phyloP scores from a whole-genome alignment of 73 alveolate genomes.

The Blepharisma japonicum region DNA sequence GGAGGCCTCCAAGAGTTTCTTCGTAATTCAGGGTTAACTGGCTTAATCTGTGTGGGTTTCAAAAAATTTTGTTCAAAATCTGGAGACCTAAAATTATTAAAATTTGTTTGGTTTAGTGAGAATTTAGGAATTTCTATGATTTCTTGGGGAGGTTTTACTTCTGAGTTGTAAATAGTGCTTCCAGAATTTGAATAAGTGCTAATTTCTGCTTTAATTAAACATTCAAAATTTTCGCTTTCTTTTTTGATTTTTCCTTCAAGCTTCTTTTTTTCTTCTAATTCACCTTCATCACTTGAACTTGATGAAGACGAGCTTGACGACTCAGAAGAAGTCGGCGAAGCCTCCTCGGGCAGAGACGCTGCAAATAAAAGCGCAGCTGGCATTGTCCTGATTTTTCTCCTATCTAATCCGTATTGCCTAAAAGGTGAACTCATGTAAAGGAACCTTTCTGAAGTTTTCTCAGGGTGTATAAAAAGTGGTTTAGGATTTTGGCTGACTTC shows the following conservation, averaged over 20 bases:
- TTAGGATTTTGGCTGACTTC: not conserved
- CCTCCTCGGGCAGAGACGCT: not conserved
- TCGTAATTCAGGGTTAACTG: no score
- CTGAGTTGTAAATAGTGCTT: not conserved
- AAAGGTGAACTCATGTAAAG: constrained; percentile 6
- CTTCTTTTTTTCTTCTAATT: no score
- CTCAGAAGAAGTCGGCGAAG: not conserved
- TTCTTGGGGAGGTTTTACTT: not conserved
- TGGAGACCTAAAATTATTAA: no score
- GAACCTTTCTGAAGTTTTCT: not conserved
- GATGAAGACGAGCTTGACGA: not conserved
- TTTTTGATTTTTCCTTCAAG: not conserved
- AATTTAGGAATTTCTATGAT: no score
- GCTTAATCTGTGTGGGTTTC: no score
- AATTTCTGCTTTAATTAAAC: not conserved
- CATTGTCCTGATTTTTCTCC: not conserved
- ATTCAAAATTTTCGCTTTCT: not conserved
- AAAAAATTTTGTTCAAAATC: no score
- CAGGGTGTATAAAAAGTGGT: not conserved
- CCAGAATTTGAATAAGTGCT: not conserved
- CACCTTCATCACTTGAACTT: not conserved
- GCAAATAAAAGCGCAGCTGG: not conserved
- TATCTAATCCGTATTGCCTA: not conserved
- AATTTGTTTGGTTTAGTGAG: no score
- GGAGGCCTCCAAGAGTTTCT: no score